Percentiles rank a stretch among this genome's conserved stretches.
phyloP scores from a whole-genome alignment of 352 stramenopile species.

The Pythium aquatile region DNA sequence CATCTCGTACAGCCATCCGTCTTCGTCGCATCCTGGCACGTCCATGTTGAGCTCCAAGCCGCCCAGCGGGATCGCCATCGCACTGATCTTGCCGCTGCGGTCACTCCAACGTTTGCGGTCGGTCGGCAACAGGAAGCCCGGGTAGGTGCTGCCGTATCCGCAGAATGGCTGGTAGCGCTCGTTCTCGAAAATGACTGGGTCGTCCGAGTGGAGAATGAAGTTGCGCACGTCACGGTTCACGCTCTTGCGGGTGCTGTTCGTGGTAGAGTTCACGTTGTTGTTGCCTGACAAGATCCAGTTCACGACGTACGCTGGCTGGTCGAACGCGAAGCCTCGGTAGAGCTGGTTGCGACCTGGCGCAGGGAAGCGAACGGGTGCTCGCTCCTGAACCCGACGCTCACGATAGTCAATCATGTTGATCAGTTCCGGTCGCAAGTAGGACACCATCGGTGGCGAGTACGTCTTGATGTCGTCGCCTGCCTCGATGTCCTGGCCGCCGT shows the following conservation, averaged over 20 bases:
- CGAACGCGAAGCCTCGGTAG: slow-evolving; percentile 85
- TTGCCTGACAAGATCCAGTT: slow-evolving; percentile 65
- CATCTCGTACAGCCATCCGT: slow-evolving; percentile 85
- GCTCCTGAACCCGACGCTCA: slow-evolving; percentile 61
- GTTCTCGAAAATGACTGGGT: slow-evolving; percentile 86
- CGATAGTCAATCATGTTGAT: slow-evolving; percentile 80
- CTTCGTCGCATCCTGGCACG: slow-evolving; percentile 57
- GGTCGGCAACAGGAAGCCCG: slow-evolving; percentile 74
- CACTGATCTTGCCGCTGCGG: slow-evolving; percentile 69
- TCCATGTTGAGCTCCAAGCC: slow-evolving; percentile 67
- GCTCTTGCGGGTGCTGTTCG: slow-evolving; percentile 43
- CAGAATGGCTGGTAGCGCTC: slow-evolving; percentile 85
- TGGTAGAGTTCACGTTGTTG: slow-evolving; percentile 22
- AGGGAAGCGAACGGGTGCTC: slow-evolving; percentile 40
- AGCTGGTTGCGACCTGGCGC: slow-evolving; percentile 43
- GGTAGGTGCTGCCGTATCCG: slow-evolving; percentile 80
- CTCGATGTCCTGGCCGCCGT: slow-evolving; percentile 12
- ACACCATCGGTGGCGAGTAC: slow-evolving; percentile 48
- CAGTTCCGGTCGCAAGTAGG: slow-evolving; percentile 65
- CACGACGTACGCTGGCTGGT: slow-evolving; percentile 70
- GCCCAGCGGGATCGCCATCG: slow-evolving; percentile 65
- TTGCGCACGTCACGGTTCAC: slow-evolving; percentile 67
- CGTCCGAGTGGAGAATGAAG: slow-evolving; percentile 61
- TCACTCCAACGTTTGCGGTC: slow-evolving; percentile 85
- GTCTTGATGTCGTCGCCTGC: slow-evolving; percentile 38